These are phyloP conservation scores for Arthrobotrys sphaeroides DNA, from an alignment of 2,329 filamentous ascomycete genomes.

Conservation along the genomic window DNA sequence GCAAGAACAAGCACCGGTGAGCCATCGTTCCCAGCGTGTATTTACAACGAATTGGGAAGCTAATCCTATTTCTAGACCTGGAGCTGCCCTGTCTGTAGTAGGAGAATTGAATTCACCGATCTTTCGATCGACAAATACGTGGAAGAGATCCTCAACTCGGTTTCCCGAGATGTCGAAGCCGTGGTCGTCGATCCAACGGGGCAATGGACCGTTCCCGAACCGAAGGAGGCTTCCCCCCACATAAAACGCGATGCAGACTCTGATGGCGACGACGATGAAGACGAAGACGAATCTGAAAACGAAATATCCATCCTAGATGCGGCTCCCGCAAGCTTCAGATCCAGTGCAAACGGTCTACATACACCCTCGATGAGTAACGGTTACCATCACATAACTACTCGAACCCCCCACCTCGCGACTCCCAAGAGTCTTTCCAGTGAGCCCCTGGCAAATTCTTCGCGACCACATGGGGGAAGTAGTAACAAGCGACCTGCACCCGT, in stretches of 20 bases:
- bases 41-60: neutral
- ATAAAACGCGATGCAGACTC: conserved; percentile 41
- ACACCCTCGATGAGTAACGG: conserved; percentile 29
- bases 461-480: conserved; percentile 57
- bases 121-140: conserved; percentile 94
- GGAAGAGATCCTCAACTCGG: conserved; percentile 81
- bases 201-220: conserved; percentile 70
- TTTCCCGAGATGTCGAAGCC: conserved; percentile 76
- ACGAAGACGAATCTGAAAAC: conserved; percentile 43
- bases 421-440: conserved; percentile 59
- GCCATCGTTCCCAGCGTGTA: neutral
- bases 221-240: conserved; percentile 52
- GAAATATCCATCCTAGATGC: conserved; percentile 52
- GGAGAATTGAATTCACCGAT: conserved; percentile 79
- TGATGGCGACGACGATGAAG: conserved; percentile 21
- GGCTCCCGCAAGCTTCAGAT: conserved; percentile 43
- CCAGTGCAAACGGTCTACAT: conserved; percentile 59
- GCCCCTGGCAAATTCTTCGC: conserved; percentile 35
- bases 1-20: conserved; percentile 84
- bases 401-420: conserved; percentile 56
- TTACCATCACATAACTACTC: conserved; percentile 12
- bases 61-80: conserved; percentile 69
- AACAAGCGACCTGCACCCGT: conserved; percentile 66
- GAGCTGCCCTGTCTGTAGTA: conserved; percentile 94
- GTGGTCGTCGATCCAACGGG: conserved; percentile 91